These are phyloP conservation scores for Dittrichia graveolens DNA, from an alignment of 129 eudicot species.

Conservation along the genomic window DNA sequence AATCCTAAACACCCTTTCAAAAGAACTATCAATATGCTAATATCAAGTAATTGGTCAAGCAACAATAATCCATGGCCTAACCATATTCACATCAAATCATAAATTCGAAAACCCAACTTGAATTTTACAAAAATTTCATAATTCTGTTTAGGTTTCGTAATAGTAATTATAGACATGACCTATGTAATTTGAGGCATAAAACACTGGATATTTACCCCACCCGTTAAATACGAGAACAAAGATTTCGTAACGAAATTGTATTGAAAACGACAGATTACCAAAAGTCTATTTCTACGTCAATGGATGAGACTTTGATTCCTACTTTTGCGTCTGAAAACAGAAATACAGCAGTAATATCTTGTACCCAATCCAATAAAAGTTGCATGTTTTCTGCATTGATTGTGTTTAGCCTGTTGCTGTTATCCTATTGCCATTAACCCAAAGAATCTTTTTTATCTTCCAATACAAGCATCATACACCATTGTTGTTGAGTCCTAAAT, in stretches of 20 bases:
- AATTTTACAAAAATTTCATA: too few relatives aligned
- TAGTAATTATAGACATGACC: too few relatives aligned
- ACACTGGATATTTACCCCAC: too few relatives aligned
- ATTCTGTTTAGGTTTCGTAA: too few relatives aligned
- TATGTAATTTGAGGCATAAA: too few relatives aligned
- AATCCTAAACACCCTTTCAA: too few relatives aligned
- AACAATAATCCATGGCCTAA: too few relatives aligned
- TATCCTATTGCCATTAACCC: constrained; percentile 16
- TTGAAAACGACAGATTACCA: background rate
- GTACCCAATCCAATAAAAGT: background rate
- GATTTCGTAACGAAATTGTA: background rate
- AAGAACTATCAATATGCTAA: too few relatives aligned
- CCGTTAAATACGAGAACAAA: background rate
- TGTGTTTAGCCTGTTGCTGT: constrained; percentile 1
- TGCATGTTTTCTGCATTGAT: constrained; percentile 1
- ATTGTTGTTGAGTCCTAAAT: background rate
- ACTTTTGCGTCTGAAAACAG: background rate
- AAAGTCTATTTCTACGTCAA: background rate
- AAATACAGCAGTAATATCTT: background rate
- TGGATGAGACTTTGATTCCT: background rate
- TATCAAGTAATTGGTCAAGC: too few relatives aligned
- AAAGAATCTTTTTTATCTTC: constrained; percentile 15
- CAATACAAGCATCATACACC: constrained; percentile 1
- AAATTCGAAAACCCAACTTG: too few relatives aligned
- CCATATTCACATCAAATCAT: too few relatives aligned